Base-by-base conservation (phyloP, 192 early-diverging fungal species). In the Gorgonomyces haynaldii region DNA sequence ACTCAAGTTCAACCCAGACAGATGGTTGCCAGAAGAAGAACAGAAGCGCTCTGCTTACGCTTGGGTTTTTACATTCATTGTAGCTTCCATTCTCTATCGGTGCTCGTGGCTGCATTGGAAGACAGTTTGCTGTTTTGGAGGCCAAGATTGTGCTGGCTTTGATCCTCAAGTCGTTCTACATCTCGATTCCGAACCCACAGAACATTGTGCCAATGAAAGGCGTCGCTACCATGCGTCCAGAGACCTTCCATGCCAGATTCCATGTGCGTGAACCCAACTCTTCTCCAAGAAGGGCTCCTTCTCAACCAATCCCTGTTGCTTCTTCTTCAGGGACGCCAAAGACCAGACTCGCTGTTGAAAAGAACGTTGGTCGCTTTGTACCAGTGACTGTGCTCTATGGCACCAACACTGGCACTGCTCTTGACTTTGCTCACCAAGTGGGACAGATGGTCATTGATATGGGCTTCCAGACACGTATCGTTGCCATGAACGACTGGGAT, bases 71-170 rank as follows among this genome's bases (percentile, higher is more conserved):
- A 76, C 76, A 42, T 66, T 61, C 7, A 32, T 31, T 12, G 70
- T 70, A 12, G 35, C 51, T 19, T 8, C 70, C 73, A 3, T 76
- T 76, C 42, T 63, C 60, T 4, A 37, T 39, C 12, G 70, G 74
- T 26, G 55, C 56, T 15, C 61, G 75, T 10, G 54, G 58, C 4
- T 81, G 78, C 42, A 70, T 81, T 41, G 78, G 78, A n/a, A 56
- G 69, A 37, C 67, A 66, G 38, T 70, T 81, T 56, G 72, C 78
- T 26, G 30, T 81, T 27, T 57, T 69, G 55, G 78, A 81, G 53
- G 65, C 68, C 6, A 74, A 68, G 35, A 71, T 74, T 9, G 65
- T 75, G 9, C 32, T 72, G n/a, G 69, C 64, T 10, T 64, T 60
- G 45, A 36, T 75, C 20, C 50, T 81, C 28, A 61, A 60, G 21